Conservation (phyloP, 495 filamentous ascomycete species). For the Letharia lupina region DNA sequence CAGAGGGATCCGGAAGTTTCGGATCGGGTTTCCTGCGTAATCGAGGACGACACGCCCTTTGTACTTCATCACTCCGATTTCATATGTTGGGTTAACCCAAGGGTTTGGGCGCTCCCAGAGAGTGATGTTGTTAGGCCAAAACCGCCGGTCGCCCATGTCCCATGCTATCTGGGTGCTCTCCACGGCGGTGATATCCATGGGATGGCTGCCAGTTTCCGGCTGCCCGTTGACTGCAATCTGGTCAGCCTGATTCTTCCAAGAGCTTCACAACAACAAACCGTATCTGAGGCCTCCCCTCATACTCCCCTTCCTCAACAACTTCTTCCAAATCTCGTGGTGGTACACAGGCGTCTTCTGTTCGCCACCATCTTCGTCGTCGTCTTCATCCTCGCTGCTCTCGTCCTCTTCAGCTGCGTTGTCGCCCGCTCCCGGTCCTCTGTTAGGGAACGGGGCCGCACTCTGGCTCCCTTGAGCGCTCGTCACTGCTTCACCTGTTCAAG, state of each 20-base stretch:
- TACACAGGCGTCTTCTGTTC: not conserved
- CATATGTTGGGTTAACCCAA: not conserved
- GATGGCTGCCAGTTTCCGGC: not conserved
- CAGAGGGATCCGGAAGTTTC: not conserved
- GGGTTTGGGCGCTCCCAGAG: not conserved
- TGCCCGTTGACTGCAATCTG: not conserved
- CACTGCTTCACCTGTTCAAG: not conserved
- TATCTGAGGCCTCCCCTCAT: not conserved
- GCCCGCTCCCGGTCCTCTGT: not conserved
- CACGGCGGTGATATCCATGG: not conserved
- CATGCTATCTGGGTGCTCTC: not conserved
- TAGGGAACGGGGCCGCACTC: not conserved
- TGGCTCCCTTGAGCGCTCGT: not conserved
- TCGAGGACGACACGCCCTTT: conserved; percentile 1
- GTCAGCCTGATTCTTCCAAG: not conserved
- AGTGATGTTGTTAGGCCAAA: not conserved
- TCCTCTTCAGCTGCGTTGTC: not conserved
- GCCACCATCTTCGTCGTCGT: not conserved
- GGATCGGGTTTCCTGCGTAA: not conserved
- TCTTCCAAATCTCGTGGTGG: not conserved
- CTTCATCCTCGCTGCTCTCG: not conserved
- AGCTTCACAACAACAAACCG: not conserved
- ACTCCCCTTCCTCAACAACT: not conserved
- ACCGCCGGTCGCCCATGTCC: not conserved
- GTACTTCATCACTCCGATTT: not conserved